phyloP scores from a whole-genome alignment of 192 early-diverging fungal species.

The Backusella luteola region DNA sequence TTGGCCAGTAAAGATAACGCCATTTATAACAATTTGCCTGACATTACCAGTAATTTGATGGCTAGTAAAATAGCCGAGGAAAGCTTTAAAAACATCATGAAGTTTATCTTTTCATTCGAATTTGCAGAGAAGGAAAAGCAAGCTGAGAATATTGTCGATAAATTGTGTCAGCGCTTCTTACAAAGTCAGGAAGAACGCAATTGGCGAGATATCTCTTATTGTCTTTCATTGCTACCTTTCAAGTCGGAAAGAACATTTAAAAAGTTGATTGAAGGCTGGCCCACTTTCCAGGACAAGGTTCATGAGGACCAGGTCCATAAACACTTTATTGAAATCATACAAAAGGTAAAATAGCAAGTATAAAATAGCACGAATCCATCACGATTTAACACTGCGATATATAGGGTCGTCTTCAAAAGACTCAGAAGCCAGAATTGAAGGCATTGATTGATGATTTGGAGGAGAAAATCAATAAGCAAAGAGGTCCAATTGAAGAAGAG shows the following conservation, averaged over 20 bases:
- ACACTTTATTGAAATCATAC: slow-evolving; percentile 81
- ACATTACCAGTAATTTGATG: slow-evolving; percentile 94
- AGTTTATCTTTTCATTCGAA: slow-evolving; percentile 81
- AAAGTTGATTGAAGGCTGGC: slow-evolving; percentile 80
- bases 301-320: slow-evolving; percentile 84
- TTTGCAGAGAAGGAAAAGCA: slow-evolving; percentile 93
- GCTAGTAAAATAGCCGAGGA: slow-evolving; percentile 77
- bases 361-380: background rate
- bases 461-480: slow-evolving; percentile 63
- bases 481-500: background rate
- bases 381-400: background rate
- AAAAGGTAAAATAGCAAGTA: slow-evolving; percentile 57
- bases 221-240: slow-evolving; percentile 86
- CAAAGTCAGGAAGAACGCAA: slow-evolving; percentile 72
- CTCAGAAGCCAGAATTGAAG: slow-evolving; percentile 79
- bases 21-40: slow-evolving; percentile 98
- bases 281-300: slow-evolving; percentile 90
- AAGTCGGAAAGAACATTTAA: slow-evolving; percentile 84
- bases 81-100: slow-evolving; percentile 87
- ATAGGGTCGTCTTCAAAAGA: slow-evolving; percentile 58
- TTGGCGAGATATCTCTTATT: slow-evolving; percentile 94
- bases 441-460: slow-evolving; percentile 84
- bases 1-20: slow-evolving; percentile 95
- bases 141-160: slow-evolving; percentile 93
- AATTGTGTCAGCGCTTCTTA: slow-evolving; percentile 93